Evolutionary conservation across 78 protist genomes (phyloP).

Genomic region (Anaeramoeba flamelloides): DNA sequence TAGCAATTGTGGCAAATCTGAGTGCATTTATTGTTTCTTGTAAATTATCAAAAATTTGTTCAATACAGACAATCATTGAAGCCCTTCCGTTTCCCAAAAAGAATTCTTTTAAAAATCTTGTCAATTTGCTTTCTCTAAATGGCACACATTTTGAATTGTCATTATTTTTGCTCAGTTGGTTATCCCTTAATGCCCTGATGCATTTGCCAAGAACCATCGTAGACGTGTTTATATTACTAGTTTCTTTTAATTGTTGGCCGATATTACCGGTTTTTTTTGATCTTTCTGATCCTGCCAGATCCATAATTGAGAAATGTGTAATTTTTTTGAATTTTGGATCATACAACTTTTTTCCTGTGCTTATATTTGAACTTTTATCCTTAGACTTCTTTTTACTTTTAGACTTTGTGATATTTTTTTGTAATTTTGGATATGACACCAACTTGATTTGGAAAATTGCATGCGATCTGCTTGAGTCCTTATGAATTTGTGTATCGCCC

Average conservation of each 20-base stretch:
- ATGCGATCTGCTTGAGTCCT: slow-evolving; percentile 35
- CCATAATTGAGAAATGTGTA: background rate
- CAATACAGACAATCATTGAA: slow-evolving; percentile 42
- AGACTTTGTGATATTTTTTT: background rate
- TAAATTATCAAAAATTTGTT: slow-evolving; percentile 21
- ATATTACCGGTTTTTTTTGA: background rate
- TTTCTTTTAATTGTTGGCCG: slow-evolving; percentile 8
- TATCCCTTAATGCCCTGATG: background rate
- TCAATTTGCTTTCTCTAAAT: slow-evolving; percentile 54
- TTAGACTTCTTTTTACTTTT: background rate
- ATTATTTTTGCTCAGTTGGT: slow-evolving; percentile 14
- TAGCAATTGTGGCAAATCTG: slow-evolving; percentile 40
- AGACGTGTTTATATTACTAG: slow-evolving; percentile 9
- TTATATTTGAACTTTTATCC: background rate
- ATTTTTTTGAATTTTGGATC: background rate
- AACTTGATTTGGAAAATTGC: slow-evolving; percentile 33
- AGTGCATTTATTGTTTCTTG: slow-evolving; percentile 45
- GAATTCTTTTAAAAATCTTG: slow-evolving; percentile 47
- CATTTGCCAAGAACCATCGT: slow-evolving; percentile 4
- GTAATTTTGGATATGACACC: slow-evolving; percentile 7
- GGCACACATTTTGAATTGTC: slow-evolving; percentile 30
- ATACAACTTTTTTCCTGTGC: slow-evolving; percentile 8
- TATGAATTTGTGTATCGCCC: slow-evolving; percentile 44
- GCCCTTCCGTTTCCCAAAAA: slow-evolving; percentile 35
- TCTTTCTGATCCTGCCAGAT: slow-evolving; percentile 18